Conservation (phyloP, 306 rosid genomes). For the Quercus wislizeni region DNA sequence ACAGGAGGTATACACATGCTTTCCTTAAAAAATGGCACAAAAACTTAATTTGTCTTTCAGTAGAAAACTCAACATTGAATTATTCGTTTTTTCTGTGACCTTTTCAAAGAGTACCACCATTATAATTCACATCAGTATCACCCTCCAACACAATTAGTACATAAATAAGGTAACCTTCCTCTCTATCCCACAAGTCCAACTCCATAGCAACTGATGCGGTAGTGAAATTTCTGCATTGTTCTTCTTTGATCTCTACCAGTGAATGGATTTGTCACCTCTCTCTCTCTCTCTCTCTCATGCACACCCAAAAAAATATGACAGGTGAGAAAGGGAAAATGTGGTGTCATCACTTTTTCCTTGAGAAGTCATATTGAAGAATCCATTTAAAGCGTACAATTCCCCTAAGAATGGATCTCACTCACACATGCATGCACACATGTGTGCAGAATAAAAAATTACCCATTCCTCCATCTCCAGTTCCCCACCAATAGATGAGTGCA, state of each 20-base stretch:
- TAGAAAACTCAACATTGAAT: neutral
- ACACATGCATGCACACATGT: neutral
- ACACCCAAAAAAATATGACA: too few relatives aligned
- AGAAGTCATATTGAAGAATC: fast-evolving
- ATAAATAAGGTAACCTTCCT: neutral
- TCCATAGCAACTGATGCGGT: neutral
- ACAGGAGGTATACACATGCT: too few relatives aligned
- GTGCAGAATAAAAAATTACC: neutral
- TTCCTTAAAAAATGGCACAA: too few relatives aligned
- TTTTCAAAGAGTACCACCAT: neutral
- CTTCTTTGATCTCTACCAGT: neutral
- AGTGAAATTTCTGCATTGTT: neutral
- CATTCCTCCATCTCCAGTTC: neutral
- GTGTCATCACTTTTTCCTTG: too few relatives aligned
- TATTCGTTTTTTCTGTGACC: neutral
- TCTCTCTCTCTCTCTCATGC: neutral
- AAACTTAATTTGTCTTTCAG: neutral
- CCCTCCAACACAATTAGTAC: neutral
- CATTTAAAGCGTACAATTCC: too few relatives aligned
- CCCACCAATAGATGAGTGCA: neutral
- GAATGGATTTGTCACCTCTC: neutral
- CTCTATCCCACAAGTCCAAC: neutral
- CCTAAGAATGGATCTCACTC: neutral
- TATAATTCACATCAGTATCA: neutral
- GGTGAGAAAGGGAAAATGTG: too few relatives aligned